Evolutionary conservation across 2,329 filamentous ascomycete genomes (phyloP).

Genomic region (Pyrenochaeta sp.): DNA sequence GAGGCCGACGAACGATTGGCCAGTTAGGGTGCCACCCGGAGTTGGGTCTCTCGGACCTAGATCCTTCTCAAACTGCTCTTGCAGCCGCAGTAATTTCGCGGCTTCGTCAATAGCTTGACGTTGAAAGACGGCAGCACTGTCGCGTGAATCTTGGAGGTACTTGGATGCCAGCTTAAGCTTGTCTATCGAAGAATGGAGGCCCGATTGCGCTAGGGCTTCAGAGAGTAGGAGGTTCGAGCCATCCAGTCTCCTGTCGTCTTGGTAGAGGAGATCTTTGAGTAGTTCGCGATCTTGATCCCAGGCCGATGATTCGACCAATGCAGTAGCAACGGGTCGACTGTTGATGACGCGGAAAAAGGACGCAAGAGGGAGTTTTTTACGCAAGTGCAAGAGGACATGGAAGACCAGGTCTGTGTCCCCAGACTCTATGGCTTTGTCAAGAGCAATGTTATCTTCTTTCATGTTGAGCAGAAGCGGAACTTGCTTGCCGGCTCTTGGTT

Average conservation of each 20-base stretch:
- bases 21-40: conserved; percentile 12
- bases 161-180: conserved; percentile 89
- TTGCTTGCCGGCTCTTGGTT: conserved; percentile 93
- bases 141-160: conserved; percentile 83
- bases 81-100: conserved; percentile 79
- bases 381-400: conserved; percentile 85
- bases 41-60: conserved; percentile 65
- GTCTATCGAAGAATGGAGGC: conserved; percentile 75
- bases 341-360: conserved; percentile 94
- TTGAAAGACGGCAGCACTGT: conserved; percentile 74
- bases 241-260: conserved; percentile 90
- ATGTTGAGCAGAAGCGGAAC: conserved; percentile 92
- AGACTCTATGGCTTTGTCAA: conserved; percentile 96
- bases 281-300: conserved; percentile 79
- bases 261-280: conserved; percentile 96
- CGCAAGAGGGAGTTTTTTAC: conserved; percentile 88
- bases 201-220: conserved; percentile 79
- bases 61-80: conserved; percentile 87
- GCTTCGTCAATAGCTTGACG: conserved; percentile 81
- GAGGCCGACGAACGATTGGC: conserved; percentile 75
- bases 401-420: conserved; percentile 94
- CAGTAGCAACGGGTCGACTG: conserved; percentile 81
- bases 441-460: conserved; percentile 93
- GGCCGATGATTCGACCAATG: conserved; percentile 87
- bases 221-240: conserved; percentile 86